These are phyloP conservation scores for Claviceps africana DNA, from an alignment of 2,329 filamentous ascomycete genomes.

Conservation along the genomic window DNA sequence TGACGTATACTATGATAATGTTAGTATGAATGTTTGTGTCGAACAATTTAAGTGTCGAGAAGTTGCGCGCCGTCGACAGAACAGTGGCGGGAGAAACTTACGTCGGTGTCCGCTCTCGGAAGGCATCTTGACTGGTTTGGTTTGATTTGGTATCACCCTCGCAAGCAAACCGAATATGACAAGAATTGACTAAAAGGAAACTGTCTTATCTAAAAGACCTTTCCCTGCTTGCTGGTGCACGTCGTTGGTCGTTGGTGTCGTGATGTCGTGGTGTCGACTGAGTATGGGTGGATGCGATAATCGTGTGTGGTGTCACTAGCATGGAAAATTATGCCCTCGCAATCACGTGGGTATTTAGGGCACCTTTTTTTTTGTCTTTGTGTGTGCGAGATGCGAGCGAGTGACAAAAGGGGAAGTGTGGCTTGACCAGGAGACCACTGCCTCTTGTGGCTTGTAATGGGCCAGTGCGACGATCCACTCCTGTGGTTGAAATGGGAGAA, in stretches of 20 bases:
- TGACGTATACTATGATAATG: slow-evolving; percentile 58
- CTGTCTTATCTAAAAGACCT: slow-evolving; percentile 33
- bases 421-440: neutral
- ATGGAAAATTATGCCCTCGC: slow-evolving; percentile 22
- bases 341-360: slow-evolving; percentile 24
- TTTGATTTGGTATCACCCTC: slow-evolving; percentile 29
- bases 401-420: slow-evolving; percentile 1
- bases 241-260: slow-evolving; percentile 25
- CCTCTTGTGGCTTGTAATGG: slow-evolving; percentile 4
- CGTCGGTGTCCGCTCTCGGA: slow-evolving; percentile 78
- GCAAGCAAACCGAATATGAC: slow-evolving; percentile 30
- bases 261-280: slow-evolving; percentile 18
- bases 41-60: slow-evolving; percentile 21
- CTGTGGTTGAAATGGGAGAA: neutral
- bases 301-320: slow-evolving; percentile 21
- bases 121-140: slow-evolving; percentile 60
- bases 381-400: neutral
- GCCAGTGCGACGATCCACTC: neutral
- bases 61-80: neutral
- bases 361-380: slow-evolving; percentile 3
- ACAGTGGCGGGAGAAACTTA: slow-evolving; percentile 37
- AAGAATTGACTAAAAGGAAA: slow-evolving; percentile 24
- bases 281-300: slow-evolving; percentile 20
- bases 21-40: neutral
- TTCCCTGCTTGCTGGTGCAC: slow-evolving; percentile 26